Conservation (phyloP, 1,284 basidiomycete genomes). For the Leccinum pachyderme region DNA sequence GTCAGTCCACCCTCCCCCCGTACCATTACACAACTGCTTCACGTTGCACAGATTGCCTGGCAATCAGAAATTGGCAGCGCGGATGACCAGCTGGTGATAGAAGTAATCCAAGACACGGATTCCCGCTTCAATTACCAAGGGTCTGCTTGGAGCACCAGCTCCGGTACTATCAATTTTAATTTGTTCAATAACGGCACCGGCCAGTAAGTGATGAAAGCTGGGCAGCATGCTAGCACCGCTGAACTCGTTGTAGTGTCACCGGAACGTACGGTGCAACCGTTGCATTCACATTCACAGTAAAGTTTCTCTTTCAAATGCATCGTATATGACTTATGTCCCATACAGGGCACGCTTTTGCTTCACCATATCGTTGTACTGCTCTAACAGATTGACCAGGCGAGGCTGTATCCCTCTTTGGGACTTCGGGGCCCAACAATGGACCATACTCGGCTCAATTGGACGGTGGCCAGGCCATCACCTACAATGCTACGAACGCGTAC, state of each 20-base stretch:
- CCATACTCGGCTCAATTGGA: slow-evolving; percentile 30
- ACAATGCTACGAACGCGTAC: slow-evolving; percentile 27
- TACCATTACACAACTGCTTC: background rate
- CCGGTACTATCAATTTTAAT: slow-evolving; percentile 17
- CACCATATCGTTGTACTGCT: background rate
- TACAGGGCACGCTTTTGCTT: slow-evolving; percentile 22
- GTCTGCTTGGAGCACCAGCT: slow-evolving; percentile 23
- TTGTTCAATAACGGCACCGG: slow-evolving; percentile 32
- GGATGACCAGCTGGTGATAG: slow-evolving; percentile 14
- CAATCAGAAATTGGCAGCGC: slow-evolving; percentile 30
- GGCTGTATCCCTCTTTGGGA: slow-evolving; percentile 27
- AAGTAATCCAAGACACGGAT: slow-evolving; percentile 29
- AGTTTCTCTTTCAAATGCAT: slow-evolving; percentile 2
- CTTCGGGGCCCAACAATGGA: slow-evolving; percentile 30
- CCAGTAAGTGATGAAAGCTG: slow-evolving; percentile 29
- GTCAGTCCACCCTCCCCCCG: slow-evolving; percentile 13
- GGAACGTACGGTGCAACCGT: slow-evolving; percentile 23
- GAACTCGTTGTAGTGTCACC: slow-evolving; percentile 25
- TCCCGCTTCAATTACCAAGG: slow-evolving; percentile 30
- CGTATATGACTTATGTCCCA: slow-evolving; percentile 2
- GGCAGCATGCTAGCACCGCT: background rate
- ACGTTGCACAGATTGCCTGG: slow-evolving; percentile 26
- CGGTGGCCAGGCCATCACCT: slow-evolving; percentile 10
- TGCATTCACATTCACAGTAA: slow-evolving; percentile 32
- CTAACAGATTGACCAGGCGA: slow-evolving; percentile 24